A percentile compares a stretch with the other conserved stretches of the same genome.
Conservation (phyloP, 2,329 filamentous ascomycete species). For the Teratosphaeria viscida region DNA sequence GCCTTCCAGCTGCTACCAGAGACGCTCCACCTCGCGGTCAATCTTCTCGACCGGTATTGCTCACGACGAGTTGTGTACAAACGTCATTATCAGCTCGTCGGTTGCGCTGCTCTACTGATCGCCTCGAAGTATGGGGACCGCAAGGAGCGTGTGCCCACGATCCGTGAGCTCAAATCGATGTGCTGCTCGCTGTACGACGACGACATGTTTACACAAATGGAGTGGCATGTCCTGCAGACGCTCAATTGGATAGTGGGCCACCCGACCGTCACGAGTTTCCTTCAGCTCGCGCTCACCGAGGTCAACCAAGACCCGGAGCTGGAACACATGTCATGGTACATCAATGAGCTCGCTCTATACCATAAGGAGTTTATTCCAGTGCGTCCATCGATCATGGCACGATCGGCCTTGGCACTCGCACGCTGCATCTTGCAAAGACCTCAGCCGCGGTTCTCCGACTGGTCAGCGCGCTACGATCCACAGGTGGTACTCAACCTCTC, state of each 20-base stretch:
- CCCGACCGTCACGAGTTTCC: constrained; percentile 88
- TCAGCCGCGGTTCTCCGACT: constrained; percentile 62
- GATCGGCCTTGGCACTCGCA: constrained; percentile 74
- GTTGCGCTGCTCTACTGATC: constrained; percentile 89
- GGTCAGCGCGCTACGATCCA: constrained; percentile 61
- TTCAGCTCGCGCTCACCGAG: constrained; percentile 76
- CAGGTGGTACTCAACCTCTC: constrained; percentile 54
- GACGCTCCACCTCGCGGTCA: constrained; percentile 91
- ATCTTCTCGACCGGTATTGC: constrained; percentile 94
- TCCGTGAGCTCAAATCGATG: constrained; percentile 96
- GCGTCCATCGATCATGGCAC: constrained; percentile 80
- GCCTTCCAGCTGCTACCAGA: constrained; percentile 90
- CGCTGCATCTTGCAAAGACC: constrained; percentile 74
- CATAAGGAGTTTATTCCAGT: constrained; percentile 95
- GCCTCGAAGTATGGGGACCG: constrained; percentile 98
- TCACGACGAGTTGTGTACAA: constrained; percentile 97
- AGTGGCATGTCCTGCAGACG: constrained; percentile 98
- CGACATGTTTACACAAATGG: constrained; percentile 99
- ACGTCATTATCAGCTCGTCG: constrained; percentile 95
- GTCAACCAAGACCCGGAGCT: constrained; percentile 68
- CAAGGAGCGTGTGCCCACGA: constrained; percentile 96
- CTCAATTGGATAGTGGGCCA: constrained; percentile 94
- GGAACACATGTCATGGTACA: constrained; percentile 88
- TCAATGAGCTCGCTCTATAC: constrained; percentile 90
- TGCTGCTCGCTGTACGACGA: constrained; percentile 97